Evolutionary conservation across 2,329 filamentous ascomycete species (phyloP).

Genomic region (Drechslerella stenobrocha): DNA sequence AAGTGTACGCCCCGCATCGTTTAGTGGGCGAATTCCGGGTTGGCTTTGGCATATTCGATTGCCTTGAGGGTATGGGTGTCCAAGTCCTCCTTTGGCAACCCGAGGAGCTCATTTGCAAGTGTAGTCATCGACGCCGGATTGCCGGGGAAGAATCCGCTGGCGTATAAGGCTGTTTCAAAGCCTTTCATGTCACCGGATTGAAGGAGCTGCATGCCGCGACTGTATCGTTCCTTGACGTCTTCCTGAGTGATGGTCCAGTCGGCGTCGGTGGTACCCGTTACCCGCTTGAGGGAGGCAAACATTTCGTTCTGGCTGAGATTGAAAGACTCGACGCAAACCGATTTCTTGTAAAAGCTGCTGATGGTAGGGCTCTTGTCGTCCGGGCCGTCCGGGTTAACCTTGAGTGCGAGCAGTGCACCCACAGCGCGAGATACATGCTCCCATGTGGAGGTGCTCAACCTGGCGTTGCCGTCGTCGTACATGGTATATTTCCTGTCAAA

Average conservation of each 20-base stretch:
- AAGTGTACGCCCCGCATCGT: no score
- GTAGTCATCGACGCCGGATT: constrained; percentile 58
- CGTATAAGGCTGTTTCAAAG: constrained; percentile 61
- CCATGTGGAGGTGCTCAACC: constrained; percentile 65
- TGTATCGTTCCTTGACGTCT: constrained; percentile 58
- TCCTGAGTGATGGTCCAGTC: constrained; percentile 66
- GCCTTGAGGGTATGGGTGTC: constrained; percentile 63
- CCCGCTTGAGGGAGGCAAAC: constrained; percentile 65
- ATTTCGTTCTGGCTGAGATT: constrained; percentile 67
- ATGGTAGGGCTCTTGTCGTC: constrained; percentile 56
- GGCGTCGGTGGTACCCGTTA: constrained; percentile 62
- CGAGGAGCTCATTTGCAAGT: constrained; percentile 62
- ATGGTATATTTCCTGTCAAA: constrained; percentile 54
- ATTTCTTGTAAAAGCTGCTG: constrained; percentile 59
- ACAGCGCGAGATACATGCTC: constrained; percentile 62
- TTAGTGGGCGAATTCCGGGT: no score
- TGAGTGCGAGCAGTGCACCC: constrained; percentile 60
- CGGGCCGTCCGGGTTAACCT: constrained; percentile 54
- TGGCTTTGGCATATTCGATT: constrained; percentile 55
- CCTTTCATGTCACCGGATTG: constrained; percentile 55
- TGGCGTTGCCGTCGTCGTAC: constrained; percentile 63
- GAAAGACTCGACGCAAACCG: constrained; percentile 64
- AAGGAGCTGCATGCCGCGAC: constrained; percentile 57
- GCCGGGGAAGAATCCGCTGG: constrained; percentile 61
- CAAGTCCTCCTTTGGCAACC: constrained; percentile 63